Percentiles rank a stretch among this genome's conserved stretches.
Evolutionary conservation across 106 monocot species (phyloP).

Genomic region (Apostasia ramifera): DNA sequence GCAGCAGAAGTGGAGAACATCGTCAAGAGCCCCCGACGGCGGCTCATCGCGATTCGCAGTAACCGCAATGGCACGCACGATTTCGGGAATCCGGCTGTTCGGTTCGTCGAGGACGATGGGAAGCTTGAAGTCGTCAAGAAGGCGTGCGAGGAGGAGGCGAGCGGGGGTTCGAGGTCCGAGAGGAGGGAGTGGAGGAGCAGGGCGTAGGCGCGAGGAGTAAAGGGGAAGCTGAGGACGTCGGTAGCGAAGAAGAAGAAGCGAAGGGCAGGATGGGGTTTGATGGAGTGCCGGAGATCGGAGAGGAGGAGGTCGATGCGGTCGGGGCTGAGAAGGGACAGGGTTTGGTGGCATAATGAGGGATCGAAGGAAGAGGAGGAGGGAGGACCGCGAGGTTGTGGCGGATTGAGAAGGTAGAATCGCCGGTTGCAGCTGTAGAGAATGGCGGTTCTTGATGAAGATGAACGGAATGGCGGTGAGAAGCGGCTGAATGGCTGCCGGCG

Average conservation of each 20-base stretch:
- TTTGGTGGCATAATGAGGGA: slow-evolving; percentile 9
- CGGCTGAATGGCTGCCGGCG: no score
- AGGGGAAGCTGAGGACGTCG: slow-evolving; percentile 21
- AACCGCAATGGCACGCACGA: neutral
- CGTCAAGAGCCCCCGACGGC: slow-evolving; percentile 16
- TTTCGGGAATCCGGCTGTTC: slow-evolving; percentile 5
- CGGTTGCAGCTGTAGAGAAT: no score
- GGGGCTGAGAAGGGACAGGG: slow-evolving; percentile 22
- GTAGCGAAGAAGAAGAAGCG: slow-evolving; percentile 22
- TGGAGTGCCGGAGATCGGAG: slow-evolving; percentile 18
- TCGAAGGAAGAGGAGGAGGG: slow-evolving; percentile 12
- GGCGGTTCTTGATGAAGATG: no score
- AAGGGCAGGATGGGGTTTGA: slow-evolving; percentile 31
- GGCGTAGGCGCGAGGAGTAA: slow-evolving; percentile 36
- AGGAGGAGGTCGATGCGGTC: slow-evolving; percentile 22
- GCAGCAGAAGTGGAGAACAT: slow-evolving; percentile 42
- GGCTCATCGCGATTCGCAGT: slow-evolving; percentile 5
- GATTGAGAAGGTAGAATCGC: no score
- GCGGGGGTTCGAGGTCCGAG: slow-evolving; percentile 13
- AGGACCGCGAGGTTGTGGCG: neutral
- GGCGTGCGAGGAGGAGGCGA: neutral
- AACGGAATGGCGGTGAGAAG: no score
- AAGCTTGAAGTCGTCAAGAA: neutral
- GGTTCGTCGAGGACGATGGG: slow-evolving; percentile 27
- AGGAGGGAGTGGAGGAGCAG: slow-evolving; percentile 47